Evolutionary conservation across 129 eudicot species (phyloP), one percentile per base, ranked within the genome.

Genomic region (Pittosporum tobira): DNA sequence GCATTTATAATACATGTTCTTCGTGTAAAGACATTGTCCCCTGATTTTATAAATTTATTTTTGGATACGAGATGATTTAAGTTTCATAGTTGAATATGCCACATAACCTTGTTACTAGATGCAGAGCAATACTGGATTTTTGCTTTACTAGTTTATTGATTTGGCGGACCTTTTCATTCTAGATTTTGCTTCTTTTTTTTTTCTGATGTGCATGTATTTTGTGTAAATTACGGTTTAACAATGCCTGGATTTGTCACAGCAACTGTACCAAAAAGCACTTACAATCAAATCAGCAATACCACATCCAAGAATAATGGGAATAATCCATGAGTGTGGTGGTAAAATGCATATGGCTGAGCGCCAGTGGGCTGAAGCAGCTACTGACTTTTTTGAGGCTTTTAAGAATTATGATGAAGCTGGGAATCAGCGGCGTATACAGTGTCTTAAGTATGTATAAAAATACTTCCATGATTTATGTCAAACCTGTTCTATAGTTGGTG

Each of bases 271-370:
- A 66, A 93, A 84, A 63, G 99, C 99, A 59, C 74, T 93, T 16
- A 70, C 96, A 29, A 79, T 93, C 46, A 93, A 93, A 61, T 93
- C 99, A 71, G 99, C 99, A 38, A 93, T 93, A 49, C 96, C 99
- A 14, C 99, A 93, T 71, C 99, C 99, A 15, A 87, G 99, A 71
- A 87, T 93, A 57, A 93, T 93, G 96, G 99, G 96, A 23, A 93
- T 93, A 51, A 87, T 93, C 67, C 99, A 81, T 43, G 99, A 93
- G 67, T 93, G 96, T 73, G 99, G 99, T 28, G 99, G 99, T 36
- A 93, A 93, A 69, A 93, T 93, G 99, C 99, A 93, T 56, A 93
- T 93, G 99, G 94, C 94, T 43, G 99, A 93, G 73, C 91, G 99
- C 29, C 96, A 81, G 74, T 93, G 99, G 99, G 85, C 94, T 21